Base-by-base conservation (phyloP, 2,329 filamentous ascomycete genomes). In the Trichophyton rubrum region DNA sequence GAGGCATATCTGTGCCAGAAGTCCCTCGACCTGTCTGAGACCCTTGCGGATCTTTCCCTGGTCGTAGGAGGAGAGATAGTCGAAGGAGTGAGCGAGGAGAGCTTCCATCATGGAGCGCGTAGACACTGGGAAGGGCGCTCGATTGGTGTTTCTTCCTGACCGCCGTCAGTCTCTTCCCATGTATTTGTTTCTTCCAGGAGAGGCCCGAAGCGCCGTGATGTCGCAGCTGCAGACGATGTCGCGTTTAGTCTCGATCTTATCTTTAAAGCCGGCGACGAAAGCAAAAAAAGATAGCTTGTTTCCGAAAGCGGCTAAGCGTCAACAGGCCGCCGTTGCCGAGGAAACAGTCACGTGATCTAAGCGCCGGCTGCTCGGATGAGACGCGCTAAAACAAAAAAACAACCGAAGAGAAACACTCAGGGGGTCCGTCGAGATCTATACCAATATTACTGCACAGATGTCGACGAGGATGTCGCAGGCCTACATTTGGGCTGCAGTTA, bases 1-100 rank as follows among this genome's bases (percentile, higher is more conserved):
- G 45, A 97, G 84, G 75, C 92, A 96, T 76, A 97, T 95, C 75
- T 96, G 91, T 22, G 92, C 92, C 58, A 97, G 82, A 53, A 97
- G 82, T 35, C 90, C 90, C 76, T 97, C 92, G 65, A 97, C 90
- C 77, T 96, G 92, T 66, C 90, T 87, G 66, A 97, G 78, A 58
- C 92, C 93, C 77, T 96, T 97, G 68, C 90, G 87, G 71, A 97
- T 88, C 77, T 96, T 96, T 72, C 82, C 80, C 61, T 86, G 85
- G 68, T 96, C 90, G 73, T 91, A 91, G 56, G 91, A 96, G 63
- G 91, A 95, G 66, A 96, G 86, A 75, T 95, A 95, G 78, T 96
- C 91, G 75, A 97, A 97, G 63, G 92, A 90, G 72, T 95, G 85
- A 51, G 90, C 95, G 60, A 97, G 81, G 30, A 97, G 82, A 59